phyloP scores from a whole-genome alignment of 2,329 filamentous ascomycete genomes.

The Pseudogymnoascus sp. region DNA sequence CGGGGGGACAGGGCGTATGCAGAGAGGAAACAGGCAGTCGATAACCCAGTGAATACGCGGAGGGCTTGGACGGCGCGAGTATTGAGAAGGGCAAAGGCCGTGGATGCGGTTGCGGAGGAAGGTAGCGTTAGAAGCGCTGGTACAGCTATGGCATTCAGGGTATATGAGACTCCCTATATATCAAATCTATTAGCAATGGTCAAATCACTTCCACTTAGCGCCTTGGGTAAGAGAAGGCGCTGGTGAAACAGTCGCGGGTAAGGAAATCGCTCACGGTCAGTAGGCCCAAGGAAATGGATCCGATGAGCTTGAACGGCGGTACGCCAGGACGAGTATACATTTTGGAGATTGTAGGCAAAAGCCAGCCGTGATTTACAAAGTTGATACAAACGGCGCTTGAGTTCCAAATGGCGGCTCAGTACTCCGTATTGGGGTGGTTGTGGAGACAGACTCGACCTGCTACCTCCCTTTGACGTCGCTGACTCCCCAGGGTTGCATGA shows the following conservation, averaged over 20 bases:
- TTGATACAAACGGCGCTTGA: not conserved
- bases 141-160: conserved; percentile 66
- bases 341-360: not conserved
- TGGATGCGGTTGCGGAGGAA: conserved; percentile 60
- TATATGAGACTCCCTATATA: conserved; percentile 75
- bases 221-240: not conserved
- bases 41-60: conserved; percentile 57
- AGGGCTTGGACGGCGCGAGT: conserved; percentile 56
- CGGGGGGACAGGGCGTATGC: conserved; percentile 70
- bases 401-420: conserved; percentile 7
- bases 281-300: conserved; percentile 79
- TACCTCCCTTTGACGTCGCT: not conserved
- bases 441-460: not conserved
- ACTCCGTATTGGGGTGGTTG: conserved; percentile 3
- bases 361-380: not conserved
- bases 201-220: not conserved
- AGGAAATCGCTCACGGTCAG: conserved; percentile 59
- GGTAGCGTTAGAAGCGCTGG: conserved; percentile 75
- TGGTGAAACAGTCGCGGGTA: not conserved
- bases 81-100: conserved; percentile 61
- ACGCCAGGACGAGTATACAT: not conserved
- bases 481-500: conserved; percentile 8
- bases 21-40: conserved; percentile 62
- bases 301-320: conserved; percentile 81
- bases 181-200: not conserved